Evolutionary conservation across 352 stramenopile genomes (phyloP).

Genomic region (Phytophthora fragariaefolia): DNA sequence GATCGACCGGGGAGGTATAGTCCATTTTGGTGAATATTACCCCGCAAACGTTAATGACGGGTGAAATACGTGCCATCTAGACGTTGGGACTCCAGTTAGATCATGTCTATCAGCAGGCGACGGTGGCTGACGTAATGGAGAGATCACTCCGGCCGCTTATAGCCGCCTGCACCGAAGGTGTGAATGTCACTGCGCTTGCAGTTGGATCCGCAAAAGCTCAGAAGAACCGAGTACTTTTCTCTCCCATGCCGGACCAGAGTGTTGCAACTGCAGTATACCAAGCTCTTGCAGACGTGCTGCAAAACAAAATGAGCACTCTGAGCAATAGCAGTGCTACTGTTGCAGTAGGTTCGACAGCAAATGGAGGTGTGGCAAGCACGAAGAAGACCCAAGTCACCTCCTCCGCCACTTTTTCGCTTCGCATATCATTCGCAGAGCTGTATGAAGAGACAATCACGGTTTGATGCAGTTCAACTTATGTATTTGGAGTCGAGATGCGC

Average conservation of each 20-base stretch:
- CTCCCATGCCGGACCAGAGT: constrained; percentile 35
- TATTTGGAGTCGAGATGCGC: neutral
- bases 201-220: constrained; percentile 47
- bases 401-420: constrained; percentile 41
- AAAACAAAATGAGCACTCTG: constrained; percentile 34
- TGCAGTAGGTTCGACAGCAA: neutral
- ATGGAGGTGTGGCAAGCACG: neutral
- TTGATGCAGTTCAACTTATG: neutral
- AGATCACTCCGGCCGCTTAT: constrained; percentile 49
- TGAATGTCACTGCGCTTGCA: constrained; percentile 55
- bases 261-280: constrained; percentile 43
- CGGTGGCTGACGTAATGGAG: constrained; percentile 53
- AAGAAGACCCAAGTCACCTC: constrained; percentile 15
- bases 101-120: constrained; percentile 50
- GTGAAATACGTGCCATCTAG: constrained; percentile 16
- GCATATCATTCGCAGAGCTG: constrained; percentile 57
- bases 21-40: neutral
- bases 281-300: constrained; percentile 38
- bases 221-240: constrained; percentile 52
- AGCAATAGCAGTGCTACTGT: constrained; percentile 14
- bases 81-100: constrained; percentile 37
- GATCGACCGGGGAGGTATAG: constrained; percentile 40
- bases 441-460: constrained; percentile 63
- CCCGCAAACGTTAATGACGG: neutral
- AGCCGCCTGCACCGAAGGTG: constrained; percentile 54